Percentiles rank a stretch among this genome's conserved stretches.
phyloP scores from a whole-genome alignment of 163 green algal genomes.

The Chloromonas sp. region DNA sequence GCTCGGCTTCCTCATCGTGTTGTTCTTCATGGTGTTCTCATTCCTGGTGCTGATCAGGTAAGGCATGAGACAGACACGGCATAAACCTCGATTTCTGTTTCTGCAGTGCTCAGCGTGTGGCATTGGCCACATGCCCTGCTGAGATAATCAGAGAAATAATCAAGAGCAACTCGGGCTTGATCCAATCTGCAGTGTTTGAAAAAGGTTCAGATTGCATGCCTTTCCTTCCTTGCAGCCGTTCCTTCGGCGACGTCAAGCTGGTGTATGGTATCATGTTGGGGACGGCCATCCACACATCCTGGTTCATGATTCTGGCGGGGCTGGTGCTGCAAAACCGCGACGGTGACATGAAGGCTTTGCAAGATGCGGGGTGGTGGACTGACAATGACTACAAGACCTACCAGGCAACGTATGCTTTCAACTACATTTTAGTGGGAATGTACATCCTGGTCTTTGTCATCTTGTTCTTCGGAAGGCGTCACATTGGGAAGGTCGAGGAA shows the following conservation, averaged over 20 bases:
- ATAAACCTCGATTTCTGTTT: too few relatives aligned
- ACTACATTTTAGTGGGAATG: constrained; percentile 15
- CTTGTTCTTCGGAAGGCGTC: constrained; percentile 2
- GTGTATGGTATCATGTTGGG: constrained; percentile 17
- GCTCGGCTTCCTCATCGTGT: constrained; percentile 12
- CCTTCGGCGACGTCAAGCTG: constrained; percentile 1
- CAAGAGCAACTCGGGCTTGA: too few relatives aligned
- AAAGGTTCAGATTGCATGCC: too few relatives aligned
- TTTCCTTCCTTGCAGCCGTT: constrained; percentile 1
- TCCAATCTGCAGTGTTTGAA: too few relatives aligned
- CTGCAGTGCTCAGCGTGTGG: too few relatives aligned
- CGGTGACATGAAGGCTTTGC: not conserved
- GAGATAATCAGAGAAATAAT: too few relatives aligned
- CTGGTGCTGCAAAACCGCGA: constrained; percentile 19
- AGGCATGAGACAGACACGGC: too few relatives aligned
- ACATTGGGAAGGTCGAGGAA: not conserved
- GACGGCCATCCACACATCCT: constrained; percentile 14
- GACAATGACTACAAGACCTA: constrained; percentile 11
- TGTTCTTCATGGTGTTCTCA: constrained; percentile 18
- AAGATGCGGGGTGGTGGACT: constrained; percentile 4
- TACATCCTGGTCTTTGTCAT: constrained; percentile 15
- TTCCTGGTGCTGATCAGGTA: constrained; percentile 14
- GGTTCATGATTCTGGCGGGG: constrained; percentile 19
- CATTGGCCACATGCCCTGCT: too few relatives aligned
- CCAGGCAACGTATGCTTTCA: constrained; percentile 14